Conservation (phyloP, 2,329 filamentous ascomycete genomes). For the Aspergillus tamarii region DNA sequence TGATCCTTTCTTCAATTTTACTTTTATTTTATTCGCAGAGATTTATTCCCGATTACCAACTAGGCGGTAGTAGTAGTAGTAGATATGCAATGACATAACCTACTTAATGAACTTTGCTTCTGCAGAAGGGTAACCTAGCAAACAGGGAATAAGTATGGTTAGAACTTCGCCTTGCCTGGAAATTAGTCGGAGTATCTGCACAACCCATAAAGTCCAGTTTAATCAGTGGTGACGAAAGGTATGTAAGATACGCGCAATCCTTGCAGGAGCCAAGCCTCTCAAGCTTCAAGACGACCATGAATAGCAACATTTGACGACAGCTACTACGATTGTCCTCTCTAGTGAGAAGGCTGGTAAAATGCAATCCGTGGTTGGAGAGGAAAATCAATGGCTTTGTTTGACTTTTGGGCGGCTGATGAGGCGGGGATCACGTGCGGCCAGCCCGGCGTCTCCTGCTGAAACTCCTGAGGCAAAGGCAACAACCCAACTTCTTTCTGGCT, state of each 20-base stretch:
- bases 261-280: constrained; percentile 1
- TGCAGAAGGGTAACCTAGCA: background rate
- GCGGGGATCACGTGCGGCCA: constrained; percentile 8
- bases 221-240: background rate
- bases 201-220: background rate
- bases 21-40: too few relatives aligned
- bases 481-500: background rate
- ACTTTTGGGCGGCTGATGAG: background rate
- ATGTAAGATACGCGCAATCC: background rate
- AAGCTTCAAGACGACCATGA: background rate
- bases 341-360: background rate
- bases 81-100: background rate
- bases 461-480: constrained; percentile 7
- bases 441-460: constrained; percentile 1
- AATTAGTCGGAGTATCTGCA: background rate
- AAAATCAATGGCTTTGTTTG: background rate
- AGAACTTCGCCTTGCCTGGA: background rate
- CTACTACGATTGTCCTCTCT: background rate
- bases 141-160: background rate
- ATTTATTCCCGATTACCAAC: background rate
- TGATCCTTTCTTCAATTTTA: too few relatives aligned
- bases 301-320: background rate
- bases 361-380: background rate
- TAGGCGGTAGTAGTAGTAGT: background rate
- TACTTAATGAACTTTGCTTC: background rate